These are phyloP conservation scores for Yamadazyma trypodendri DNA, from an alignment of 1,139 yeast genomes.

Conservation along the genomic window DNA sequence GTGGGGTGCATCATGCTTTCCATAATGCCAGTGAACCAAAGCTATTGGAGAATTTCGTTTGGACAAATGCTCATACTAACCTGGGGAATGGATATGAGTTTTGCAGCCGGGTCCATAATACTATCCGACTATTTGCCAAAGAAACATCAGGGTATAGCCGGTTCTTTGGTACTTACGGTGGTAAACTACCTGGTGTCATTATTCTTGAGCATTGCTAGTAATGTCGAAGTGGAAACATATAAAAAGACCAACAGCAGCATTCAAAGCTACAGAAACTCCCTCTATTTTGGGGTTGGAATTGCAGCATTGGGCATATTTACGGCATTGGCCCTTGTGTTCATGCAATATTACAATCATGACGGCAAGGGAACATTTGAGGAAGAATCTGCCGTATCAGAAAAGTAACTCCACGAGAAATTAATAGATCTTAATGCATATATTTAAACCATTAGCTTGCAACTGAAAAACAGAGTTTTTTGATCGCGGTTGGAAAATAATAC, in stretches of 20 bases:
- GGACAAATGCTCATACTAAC: constrained; percentile 50
- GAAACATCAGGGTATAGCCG: constrained; percentile 60
- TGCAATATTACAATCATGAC: constrained; percentile 19
- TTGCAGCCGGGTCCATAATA: constrained; percentile 56
- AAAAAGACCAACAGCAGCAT: constrained; percentile 21
- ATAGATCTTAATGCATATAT: constrained; percentile 1
- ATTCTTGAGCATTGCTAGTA: constrained; percentile 50
- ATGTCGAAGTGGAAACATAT: constrained; percentile 42
- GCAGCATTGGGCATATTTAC: constrained; percentile 34
- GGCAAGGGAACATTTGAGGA: constrained; percentile 8
- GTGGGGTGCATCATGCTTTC: constrained; percentile 49
- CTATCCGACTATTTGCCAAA: constrained; percentile 50
- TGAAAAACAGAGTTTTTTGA: background rate
- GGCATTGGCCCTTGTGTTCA: constrained; percentile 28
- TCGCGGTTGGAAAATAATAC: constrained; percentile 6
- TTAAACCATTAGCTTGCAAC: background rate
- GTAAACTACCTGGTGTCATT: constrained; percentile 55
- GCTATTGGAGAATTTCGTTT: constrained; percentile 44
- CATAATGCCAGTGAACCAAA: constrained; percentile 48
- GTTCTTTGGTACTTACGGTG: constrained; percentile 54
- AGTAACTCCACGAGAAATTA: background rate
- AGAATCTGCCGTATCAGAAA: constrained; percentile 1
- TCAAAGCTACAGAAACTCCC: constrained; percentile 43
- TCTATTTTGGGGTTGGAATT: constrained; percentile 41
- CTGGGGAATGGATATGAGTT: constrained; percentile 61